These are phyloP conservation scores for Acanthamoeba triangularis DNA, from an alignment of 208 protist genomes.

Conservation along the genomic window DNA sequence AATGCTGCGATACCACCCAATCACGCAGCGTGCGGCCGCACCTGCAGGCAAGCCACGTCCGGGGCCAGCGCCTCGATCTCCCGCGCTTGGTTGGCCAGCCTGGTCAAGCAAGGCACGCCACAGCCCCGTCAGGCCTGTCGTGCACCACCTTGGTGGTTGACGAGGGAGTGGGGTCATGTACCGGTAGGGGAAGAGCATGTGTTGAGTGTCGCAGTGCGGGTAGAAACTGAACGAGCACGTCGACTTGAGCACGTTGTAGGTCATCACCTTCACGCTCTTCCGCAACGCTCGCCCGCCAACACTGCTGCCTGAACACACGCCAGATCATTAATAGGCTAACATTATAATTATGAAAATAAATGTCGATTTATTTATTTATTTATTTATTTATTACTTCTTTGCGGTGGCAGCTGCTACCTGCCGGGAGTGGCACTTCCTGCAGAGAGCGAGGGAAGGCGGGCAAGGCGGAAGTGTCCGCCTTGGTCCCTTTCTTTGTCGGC, in stretches of 20 bases:
- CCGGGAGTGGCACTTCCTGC: no score
- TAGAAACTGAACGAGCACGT: conserved; percentile 54
- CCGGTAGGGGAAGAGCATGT: conserved; percentile 37
- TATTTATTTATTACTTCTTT: not conserved
- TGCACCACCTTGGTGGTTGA: not conserved
- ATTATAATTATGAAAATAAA: not conserved
- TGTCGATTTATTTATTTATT: not conserved
- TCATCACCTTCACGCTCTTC: conserved; percentile 12
- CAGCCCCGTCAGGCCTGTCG: not conserved
- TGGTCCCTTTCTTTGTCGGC: no score
- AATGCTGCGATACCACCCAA: not conserved
- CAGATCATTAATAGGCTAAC: no score
- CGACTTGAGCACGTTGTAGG: conserved; percentile 61
- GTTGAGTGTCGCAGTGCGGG: not conserved
- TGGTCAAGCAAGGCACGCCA: not conserved
- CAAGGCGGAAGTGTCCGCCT: no score
- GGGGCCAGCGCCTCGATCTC: conserved; percentile 1
- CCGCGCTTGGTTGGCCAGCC: conserved; percentile 29
- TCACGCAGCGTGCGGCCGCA: not conserved
- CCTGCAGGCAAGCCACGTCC: conserved; percentile 23
- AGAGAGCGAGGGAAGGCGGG: no score
- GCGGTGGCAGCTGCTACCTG: no score
- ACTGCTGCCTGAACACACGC: no score
- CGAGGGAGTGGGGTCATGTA: not conserved
- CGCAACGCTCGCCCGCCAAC: not conserved